Base-by-base conservation (phyloP, 306 rosid species). In the Vigna hirtella region DNA sequence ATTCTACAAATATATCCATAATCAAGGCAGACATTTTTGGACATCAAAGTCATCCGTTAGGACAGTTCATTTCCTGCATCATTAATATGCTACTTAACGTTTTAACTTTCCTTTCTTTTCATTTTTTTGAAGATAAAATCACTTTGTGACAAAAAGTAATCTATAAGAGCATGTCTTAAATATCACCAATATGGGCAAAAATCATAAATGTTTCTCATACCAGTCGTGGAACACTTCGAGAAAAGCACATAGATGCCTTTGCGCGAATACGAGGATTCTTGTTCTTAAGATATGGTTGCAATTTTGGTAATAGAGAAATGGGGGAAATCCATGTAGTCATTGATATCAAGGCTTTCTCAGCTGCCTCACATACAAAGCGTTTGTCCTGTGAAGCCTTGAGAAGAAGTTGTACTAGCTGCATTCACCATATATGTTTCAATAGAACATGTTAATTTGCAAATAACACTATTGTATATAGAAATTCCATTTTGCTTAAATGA, bases 361-460 rank as follows among this genome's bases (percentile, higher is more conserved):
- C 99, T 26, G 98, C 99, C 76, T 96, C 99, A 15, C 99, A 96
- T 15, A 96, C 98, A 83, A 96, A 96, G 74, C 98, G 90, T 83
- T 93, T 96, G 88, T 96, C 99, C 89, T 93, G 98, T 7, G 98
- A 96, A 79, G 99, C 83, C 86, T 96, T 96, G 70, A 96, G 99
- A 85, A 96, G 98, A 86, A 96, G 96, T 86, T 96, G 99, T 58
- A 90, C 77, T 49, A 96, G 87, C 99, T 96, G 94, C 87, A 79
- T 12, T 76, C 77, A 81, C 65, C 67, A 78, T n/a, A 70, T 20
- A 59, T 32, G 40, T 79, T 38, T 40, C 82, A 77, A 84, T 42
- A 40, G 57, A 66, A 66, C 2, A 50, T 34, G 66, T 66, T 62
- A 62, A 52, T 64, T 76, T 36, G 34, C 62, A 11, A 16, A 65